These are phyloP conservation scores for Marsdenia floribunda DNA, from an alignment of 257 asterid genomes.

Conservation along the genomic window DNA sequence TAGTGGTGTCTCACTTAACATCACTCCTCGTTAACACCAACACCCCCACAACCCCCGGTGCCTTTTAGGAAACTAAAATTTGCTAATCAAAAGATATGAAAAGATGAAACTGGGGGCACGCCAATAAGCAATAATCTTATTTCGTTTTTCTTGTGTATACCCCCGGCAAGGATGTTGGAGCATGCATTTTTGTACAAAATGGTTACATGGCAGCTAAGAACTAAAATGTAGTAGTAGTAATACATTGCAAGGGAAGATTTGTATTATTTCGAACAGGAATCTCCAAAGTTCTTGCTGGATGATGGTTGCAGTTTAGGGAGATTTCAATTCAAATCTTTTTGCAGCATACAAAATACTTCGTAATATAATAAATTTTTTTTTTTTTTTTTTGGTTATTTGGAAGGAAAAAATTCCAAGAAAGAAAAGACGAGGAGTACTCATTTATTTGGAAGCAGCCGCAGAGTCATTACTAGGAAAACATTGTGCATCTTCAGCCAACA, in stretches of 20 bases:
- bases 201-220: background rate
- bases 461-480: background rate
- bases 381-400: no score
- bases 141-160: background rate
- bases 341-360: no score
- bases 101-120: background rate
- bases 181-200: background rate
- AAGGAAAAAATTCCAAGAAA: background rate
- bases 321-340: no score
- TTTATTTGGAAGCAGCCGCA: background rate
- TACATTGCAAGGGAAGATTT: background rate
- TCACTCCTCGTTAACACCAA: slow-evolving; percentile 48
- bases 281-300: background rate
- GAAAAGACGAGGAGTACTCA: background rate
- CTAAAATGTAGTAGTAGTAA: background rate
- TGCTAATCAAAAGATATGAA: background rate
- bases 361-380: no score
- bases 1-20: slow-evolving; percentile 43
- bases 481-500: background rate
- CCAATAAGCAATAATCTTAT: background rate
- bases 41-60: background rate
- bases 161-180: background rate
- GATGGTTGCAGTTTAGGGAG: background rate
- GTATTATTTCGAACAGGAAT: background rate
- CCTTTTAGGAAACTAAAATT: background rate